Base-by-base conservation (phyloP, 192 early-diverging fungal species). In the Coemansia sp. region DNA sequence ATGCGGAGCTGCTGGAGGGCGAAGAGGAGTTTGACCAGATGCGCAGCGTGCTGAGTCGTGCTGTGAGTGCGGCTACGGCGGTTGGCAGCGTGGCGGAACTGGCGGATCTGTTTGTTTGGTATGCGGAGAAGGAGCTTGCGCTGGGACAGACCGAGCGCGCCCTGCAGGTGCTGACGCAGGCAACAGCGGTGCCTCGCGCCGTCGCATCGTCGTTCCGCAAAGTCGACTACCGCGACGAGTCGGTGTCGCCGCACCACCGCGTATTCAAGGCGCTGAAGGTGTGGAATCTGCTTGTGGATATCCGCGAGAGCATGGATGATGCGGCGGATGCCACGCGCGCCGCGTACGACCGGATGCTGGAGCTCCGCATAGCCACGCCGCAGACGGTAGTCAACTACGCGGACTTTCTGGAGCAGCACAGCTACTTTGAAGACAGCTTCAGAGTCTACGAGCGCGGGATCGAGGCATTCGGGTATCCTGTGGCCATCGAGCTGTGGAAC, bases 401-500 rank as follows among this genome's bases (percentile, higher is more conserved):
- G 12, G 83, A 75, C 40, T 96, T 93, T 70, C 84, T 98, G 63
- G 94, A 98, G 73, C 92, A 95, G 58, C 84, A 92, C 65, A 86
- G 88, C 48, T 95, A 89, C 83, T 96, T 89, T 78, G 98, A 99
- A 83, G 98, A 98, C 77, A 90, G 90, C 39, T 99, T 93, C 86
- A 89, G 90, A 73, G 93, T 93, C 5, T 99, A 95, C 71, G 98
- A 99, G 72, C 90, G 94, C 63, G 98, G 96, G 9, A 95, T 99
- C 70, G 92, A 94, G 12, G 74, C 90, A n/a, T 98, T 99, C 72
- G 95, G 95, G 16, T 98, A 92, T 72, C 96, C 98, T 0, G 92
- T 97, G 61, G 95, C 98, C 1, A 92, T 95, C 72, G 98, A 99
- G 66, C 84, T 99, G 46, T 99, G 98, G 98, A 96, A 92, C 76